Evolutionary conservation across 306 rosid genomes (phyloP).

Genomic region (Begonia peltatifolia): DNA sequence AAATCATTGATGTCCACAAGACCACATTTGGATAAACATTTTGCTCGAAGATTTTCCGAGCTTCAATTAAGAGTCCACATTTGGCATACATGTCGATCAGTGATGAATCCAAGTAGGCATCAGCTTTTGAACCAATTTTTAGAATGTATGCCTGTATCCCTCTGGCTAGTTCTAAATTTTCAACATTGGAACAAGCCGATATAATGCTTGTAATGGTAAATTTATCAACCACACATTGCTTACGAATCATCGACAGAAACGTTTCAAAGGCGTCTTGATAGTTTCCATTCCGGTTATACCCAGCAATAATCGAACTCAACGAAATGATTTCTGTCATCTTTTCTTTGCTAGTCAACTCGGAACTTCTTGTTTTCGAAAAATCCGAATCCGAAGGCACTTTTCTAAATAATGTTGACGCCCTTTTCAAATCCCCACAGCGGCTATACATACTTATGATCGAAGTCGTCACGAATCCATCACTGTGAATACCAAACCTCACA

Average conservation of each 20-base stretch:
- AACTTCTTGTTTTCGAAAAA: conserved; percentile 10
- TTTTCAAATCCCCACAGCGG: conserved; percentile 50
- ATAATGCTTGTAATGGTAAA: conserved; percentile 50
- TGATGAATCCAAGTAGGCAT: conserved; percentile 54
- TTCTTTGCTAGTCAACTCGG: conserved; percentile 20
- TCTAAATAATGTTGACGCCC: conserved; percentile 42
- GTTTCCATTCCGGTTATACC: conserved; percentile 47
- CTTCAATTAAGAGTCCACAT: conserved; percentile 59
- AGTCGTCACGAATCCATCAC: conserved; percentile 44
- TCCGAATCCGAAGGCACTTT: conserved; percentile 25
- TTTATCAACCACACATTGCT: conserved; percentile 37
- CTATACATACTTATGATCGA: conserved; percentile 70
- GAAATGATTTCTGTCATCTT: conserved; percentile 33
- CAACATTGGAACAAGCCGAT: conserved; percentile 60
- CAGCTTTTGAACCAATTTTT: conserved; percentile 43
- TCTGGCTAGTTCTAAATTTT: conserved; percentile 46
- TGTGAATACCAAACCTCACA: conserved; percentile 25
- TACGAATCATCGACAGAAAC: conserved; percentile 44
- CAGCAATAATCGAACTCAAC: conserved; percentile 69
- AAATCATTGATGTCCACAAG: conserved; percentile 73
- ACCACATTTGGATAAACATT: conserved; percentile 37
- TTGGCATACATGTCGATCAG: conserved; percentile 78
- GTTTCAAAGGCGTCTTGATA: conserved; percentile 49
- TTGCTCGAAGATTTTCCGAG: conserved; percentile 37
- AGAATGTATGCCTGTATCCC: conserved; percentile 51